Base-by-base conservation (phyloP, 371 early-diverging fungal species). In the Lichtheimia ramosa region DNA sequence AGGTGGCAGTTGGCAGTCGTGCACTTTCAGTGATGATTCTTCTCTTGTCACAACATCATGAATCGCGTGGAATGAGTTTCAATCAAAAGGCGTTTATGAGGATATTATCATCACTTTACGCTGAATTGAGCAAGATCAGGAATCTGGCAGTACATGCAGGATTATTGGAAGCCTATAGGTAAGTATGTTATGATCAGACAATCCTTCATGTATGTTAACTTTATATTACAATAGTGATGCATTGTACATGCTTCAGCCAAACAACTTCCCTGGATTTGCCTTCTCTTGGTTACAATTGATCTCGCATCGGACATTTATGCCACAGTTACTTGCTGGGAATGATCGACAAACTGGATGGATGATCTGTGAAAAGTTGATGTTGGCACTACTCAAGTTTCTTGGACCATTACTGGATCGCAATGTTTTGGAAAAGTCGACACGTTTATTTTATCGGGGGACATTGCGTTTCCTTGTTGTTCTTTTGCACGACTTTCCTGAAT, bases 401-500 rank as follows among this genome's bases (percentile, higher is more conserved):
- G 84, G 82, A 15, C 96, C 96, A 21, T 87, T 94, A 62, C 69
- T 96, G 59, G 75, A 78, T 27, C 70, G 76, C 8, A 80, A 81
- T 12, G 84, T 84, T 60, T 68, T 86, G 2, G 73, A 80, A 46
- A 83, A 81, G 51, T 79, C 91, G 14, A 85, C 85, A 14, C 85
- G 92, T 51, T 73, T 89, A 23, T 81, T 97, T 53, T 97, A 97
- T 79, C 87, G 87, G 51, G 97, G 96, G 3, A 90, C 93, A 0
- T 82, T 97, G 10, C 87, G 97, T 7, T 87, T 96, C 27, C 68
- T 97, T 16, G 82, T 97, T 16, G 92, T 96, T 1, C 72, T 97
- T 21, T 75, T 97, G 54, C 98, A 96, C 71, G 99, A 99, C 68
- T 96, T 93, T 69, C 99, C 98, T 8, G 96, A 96, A 71, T 99